phyloP scores from a whole-genome alignment of 148 eudicot genomes.

The Selenicereus undatus region DNA sequence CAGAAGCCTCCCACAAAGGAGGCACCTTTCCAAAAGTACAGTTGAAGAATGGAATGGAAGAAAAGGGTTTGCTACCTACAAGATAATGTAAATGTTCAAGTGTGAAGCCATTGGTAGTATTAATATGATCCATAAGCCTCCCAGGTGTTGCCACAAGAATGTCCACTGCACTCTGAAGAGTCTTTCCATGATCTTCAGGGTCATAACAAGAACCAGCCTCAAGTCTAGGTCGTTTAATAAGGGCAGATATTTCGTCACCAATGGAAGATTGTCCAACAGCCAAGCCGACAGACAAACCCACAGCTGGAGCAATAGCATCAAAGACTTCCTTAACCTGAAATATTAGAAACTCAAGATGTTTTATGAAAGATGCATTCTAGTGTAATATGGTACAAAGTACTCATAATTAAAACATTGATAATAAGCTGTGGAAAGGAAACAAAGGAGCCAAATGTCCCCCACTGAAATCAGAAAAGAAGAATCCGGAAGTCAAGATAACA shows the following conservation, averaged over 20 bases:
- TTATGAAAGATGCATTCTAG: neutral
- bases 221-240: slow-evolving; percentile 53
- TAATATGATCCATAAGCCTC: slow-evolving; percentile 92
- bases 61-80: slow-evolving; percentile 42
- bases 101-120: slow-evolving; percentile 80
- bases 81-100: slow-evolving; percentile 87
- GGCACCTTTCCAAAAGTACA: neutral
- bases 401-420: neutral
- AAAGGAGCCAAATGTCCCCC: neutral
- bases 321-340: slow-evolving; percentile 86
- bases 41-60: neutral
- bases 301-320: slow-evolving; percentile 79
- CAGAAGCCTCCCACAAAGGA: neutral
- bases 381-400: neutral
- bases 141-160: slow-evolving; percentile 97
- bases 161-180: slow-evolving; percentile 67
- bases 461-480: neutral
- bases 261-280: slow-evolving; percentile 95
- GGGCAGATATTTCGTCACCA: slow-evolving; percentile 72
- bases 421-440: neutral
- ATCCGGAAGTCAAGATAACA: neutral
- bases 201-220: slow-evolving; percentile 67
- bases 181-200: slow-evolving; percentile 53
- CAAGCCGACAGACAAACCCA: slow-evolving; percentile 91
- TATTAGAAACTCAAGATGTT: neutral